Percentiles rank a stretch among this genome's conserved stretches.
phyloP scores from a whole-genome alignment of 106 monocot genomes.

The Phalaenopsis aphrodite region DNA sequence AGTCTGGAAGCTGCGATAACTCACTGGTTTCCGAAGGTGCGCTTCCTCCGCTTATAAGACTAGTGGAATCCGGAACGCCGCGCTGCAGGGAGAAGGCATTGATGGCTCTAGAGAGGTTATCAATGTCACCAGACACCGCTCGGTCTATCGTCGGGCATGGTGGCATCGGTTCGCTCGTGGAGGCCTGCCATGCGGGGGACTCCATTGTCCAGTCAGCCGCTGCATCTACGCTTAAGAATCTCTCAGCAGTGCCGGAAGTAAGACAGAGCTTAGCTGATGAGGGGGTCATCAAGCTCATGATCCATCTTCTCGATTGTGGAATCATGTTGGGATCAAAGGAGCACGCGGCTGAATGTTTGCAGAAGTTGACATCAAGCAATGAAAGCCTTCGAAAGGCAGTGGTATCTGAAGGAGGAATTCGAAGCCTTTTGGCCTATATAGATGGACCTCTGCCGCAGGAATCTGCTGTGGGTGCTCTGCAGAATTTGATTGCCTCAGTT shows the following conservation, averaged over 20 bases:
- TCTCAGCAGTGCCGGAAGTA: slow-evolving; percentile 68
- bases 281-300: slow-evolving; percentile 53
- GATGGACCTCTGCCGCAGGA: slow-evolving; percentile 64
- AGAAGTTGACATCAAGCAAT: slow-evolving; percentile 55
- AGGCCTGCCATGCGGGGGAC: slow-evolving; percentile 41
- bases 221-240: slow-evolving; percentile 58
- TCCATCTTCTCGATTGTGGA: slow-evolving; percentile 47
- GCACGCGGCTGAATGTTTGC: slow-evolving; percentile 69
- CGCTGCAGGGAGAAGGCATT: slow-evolving; percentile 57
- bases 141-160: slow-evolving; percentile 51
- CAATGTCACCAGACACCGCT: slow-evolving; percentile 44
- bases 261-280: slow-evolving; percentile 59
- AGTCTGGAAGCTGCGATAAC: slow-evolving; percentile 38
- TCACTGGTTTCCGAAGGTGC: slow-evolving; percentile 59
- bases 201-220: slow-evolving; percentile 58
- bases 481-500: slow-evolving; percentile 44
- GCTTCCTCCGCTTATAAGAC: slow-evolving; percentile 50
- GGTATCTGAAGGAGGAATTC: slow-evolving; percentile 52
- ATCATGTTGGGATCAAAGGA: slow-evolving; percentile 44
- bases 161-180: slow-evolving; percentile 48
- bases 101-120: slow-evolving; percentile 55
- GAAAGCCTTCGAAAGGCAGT: slow-evolving; percentile 54
- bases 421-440: slow-evolving; percentile 46
- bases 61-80: slow-evolving; percentile 59
- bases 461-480: slow-evolving; percentile 49